Base-by-base conservation (phyloP, 441 rosid genomes). In the Gossypium schwendimanii region DNA sequence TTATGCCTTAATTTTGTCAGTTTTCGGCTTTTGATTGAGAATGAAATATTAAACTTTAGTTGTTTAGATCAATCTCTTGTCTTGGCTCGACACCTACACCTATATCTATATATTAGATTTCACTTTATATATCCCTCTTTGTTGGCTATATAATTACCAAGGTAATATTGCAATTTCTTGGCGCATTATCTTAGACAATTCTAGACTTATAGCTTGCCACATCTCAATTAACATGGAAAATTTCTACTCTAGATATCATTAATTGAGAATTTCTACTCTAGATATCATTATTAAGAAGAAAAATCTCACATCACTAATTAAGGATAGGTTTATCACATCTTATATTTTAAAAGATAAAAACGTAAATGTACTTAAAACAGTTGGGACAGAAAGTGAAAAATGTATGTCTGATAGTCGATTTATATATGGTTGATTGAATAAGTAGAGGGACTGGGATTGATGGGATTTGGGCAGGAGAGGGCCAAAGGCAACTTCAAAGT, bases 1-100 rank as follows among this genome's bases (percentile, higher is more conserved):
- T 36, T 64, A 75, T 71, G 86, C 80, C 80, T 55, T 75, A 74
- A 70, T 77, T 77, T 81, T 80, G 86, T 82, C 85, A 71, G 78
- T 65, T 81, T 79, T 76, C 60, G 63, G 76, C 66, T 72, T 26
- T 71, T 71, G 73, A 76, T 74, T 60, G 80, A 60, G 26, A 47
- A 24, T 63, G 73, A 50, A 75, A 69, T 20, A 28, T 73, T 31
- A 17, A 26, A 50, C 61, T 66, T 72, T 72, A 63, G 73, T 70
- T 75, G 57, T 66, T 31, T 76, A 23, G 61, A 55, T 55, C 61
- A 10, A 55, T 55, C 67, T 73, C 62, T 72, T 76, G 47, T 76
- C 76, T 61, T 33, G 76, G 68, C 74, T 71, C 21, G 57, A 41
- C 52, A 57, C 66, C 53, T 21, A 63, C 20, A 44, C 36, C 41